Evolutionary conservation across 2,329 filamentous ascomycete species (phyloP).

Genomic region (Diatrype stigma): DNA sequence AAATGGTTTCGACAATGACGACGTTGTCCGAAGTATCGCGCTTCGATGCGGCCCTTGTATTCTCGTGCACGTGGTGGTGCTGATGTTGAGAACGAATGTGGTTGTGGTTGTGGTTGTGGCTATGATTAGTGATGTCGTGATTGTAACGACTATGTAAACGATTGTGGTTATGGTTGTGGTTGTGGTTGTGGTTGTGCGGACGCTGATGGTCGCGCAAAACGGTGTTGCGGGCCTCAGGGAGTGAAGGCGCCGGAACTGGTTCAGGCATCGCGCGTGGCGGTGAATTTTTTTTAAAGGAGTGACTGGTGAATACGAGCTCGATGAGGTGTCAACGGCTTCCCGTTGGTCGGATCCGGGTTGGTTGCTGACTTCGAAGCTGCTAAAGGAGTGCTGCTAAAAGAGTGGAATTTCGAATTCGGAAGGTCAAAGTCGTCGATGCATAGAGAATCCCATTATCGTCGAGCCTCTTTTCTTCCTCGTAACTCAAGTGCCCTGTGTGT

Average conservation of each 20-base stretch:
- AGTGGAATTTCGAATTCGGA: constrained; percentile 1
- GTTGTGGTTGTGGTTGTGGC: constrained; percentile 20
- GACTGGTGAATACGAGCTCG: constrained; percentile 28
- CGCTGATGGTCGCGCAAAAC: constrained; percentile 26
- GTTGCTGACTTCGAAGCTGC: constrained; percentile 8
- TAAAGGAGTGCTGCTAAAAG: neutral
- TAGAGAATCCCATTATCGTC: neutral
- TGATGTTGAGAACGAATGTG: constrained; percentile 26
- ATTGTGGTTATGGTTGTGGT: constrained; percentile 19
- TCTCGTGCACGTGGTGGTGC: constrained; percentile 2
- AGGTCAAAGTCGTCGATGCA: neutral
- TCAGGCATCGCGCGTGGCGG: constrained; percentile 43
- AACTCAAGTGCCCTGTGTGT: neutral
- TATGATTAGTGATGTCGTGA: constrained; percentile 18
- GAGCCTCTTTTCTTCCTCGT: neutral
- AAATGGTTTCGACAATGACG: constrained; percentile 52
- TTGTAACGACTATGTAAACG: constrained; percentile 26
- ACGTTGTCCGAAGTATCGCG: constrained; percentile 26
- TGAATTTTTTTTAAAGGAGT: constrained; percentile 18
- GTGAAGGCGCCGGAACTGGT: constrained; percentile 43
- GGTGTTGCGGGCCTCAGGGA: constrained; percentile 40
- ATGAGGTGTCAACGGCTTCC: constrained; percentile 18
- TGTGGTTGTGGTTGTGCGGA: constrained; percentile 32
- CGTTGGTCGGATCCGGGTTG: constrained; percentile 17
- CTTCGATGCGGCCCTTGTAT: constrained; percentile 10